Base-by-base conservation (phyloP, 163 green algal genomes). In the Chloroidium sp. region DNA sequence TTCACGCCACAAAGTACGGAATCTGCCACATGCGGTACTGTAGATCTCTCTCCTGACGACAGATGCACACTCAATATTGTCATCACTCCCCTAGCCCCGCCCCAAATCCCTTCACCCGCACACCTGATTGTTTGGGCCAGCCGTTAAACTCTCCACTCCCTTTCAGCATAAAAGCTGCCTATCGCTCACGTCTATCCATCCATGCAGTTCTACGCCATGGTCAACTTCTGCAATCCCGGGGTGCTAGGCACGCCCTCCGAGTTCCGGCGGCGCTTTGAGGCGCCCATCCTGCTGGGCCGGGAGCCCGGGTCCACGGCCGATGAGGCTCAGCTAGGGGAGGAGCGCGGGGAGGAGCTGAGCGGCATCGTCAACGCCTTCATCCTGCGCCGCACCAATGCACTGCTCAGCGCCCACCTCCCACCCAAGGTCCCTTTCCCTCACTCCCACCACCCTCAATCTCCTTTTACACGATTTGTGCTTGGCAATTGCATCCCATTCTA, bases 321-420 rank as follows among this genome's bases (percentile, higher is more conserved):
- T 1, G 69, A 82, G 62, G 78, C 89, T 1, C 74, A 81, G 3
- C 81, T 92, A n/a, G 92, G 91, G 0, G 80, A 91, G 74, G 90
- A 93, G 81, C 87, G 92, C n/a, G 93, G 87, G 67, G 80, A 78
- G 0, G 93, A 98, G 91, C 92, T 99, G 75, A 95, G 85, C 62
- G 82, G 82, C 36, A 88, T 97, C 60, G 94, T 98, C 74, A 98
- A 99, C 87, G 83, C 93, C 68, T 99, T 99, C 91, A 98, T 99
- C 80, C 90, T 99, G 69, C 83, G 97, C 1, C 88, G 97, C 74
- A 99, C 97, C 82, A 99, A 99, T 88, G 88, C 90, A 4, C 91
- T 99, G 74, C 89, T 99, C 60, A 93, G 85, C 59, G 89, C 94
- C 75, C 95, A 98, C 87, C 92, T 99, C 79, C 97, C 97, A 6